phyloP scores from a whole-genome alignment of 73 alveolate species.

The Halteria grandinella region DNA sequence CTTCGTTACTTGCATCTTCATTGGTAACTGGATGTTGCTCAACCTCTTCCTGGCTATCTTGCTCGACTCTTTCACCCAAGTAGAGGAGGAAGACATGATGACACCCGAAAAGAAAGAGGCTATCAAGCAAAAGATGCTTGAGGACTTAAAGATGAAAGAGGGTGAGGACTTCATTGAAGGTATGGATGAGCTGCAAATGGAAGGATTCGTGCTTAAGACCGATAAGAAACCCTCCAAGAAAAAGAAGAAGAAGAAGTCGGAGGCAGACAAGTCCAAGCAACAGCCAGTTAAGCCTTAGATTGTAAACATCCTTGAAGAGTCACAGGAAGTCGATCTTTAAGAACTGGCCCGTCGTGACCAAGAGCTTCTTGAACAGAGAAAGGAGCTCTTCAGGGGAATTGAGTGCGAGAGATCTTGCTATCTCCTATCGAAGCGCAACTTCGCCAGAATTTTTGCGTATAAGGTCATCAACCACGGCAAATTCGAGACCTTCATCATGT shows the following conservation, averaged over 20 bases:
- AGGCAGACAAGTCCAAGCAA: too few relatives aligned
- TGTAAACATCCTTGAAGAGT: too few relatives aligned
- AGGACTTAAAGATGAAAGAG: background rate
- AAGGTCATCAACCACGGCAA: slow-evolving; percentile 61
- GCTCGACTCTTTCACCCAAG: slow-evolving; percentile 52
- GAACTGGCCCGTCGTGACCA: too few relatives aligned
- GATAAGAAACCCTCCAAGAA: too few relatives aligned
- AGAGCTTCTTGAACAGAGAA: too few relatives aligned
- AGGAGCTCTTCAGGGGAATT: slow-evolving; percentile 74
- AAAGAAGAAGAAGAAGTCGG: too few relatives aligned
- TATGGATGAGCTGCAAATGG: too few relatives aligned
- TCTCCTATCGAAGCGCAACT: slow-evolving; percentile 74
- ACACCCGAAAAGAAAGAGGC: background rate
- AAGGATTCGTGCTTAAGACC: too few relatives aligned
- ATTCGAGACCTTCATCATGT: slow-evolving; percentile 79
- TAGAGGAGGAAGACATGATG: slow-evolving; percentile 53
- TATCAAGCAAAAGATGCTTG: background rate
- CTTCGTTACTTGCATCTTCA: slow-evolving; percentile 54
- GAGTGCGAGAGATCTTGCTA: slow-evolving; percentile 82
- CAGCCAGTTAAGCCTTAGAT: too few relatives aligned
- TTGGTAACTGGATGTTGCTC: slow-evolving; percentile 61
- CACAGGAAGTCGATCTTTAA: too few relatives aligned
- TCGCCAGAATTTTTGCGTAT: slow-evolving; percentile 77
- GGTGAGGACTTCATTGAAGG: background rate
- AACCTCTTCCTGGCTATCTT: slow-evolving; percentile 65